A percentile compares a stretch with the other conserved stretches of the same genome.
phyloP scores from a whole-genome alignment of 202 grass and related monocot species.

The Zizania palustris region DNA sequence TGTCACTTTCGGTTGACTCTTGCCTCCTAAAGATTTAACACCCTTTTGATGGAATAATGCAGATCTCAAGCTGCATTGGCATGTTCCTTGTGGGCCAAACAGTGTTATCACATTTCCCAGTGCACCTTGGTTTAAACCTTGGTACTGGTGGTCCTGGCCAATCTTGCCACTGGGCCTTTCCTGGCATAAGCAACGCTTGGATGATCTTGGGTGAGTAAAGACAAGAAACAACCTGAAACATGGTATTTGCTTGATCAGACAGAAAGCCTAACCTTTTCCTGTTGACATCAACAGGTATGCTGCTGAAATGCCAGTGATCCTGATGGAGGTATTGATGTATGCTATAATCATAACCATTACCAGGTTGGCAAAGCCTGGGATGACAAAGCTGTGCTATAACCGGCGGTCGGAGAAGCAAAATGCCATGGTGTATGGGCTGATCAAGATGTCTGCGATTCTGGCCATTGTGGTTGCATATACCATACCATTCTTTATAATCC shows the following conservation, averaged over 20 bases:
- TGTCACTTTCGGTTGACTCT: background rate
- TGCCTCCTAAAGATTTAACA: conserved; percentile 26
- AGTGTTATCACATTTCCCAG: conserved; percentile 96
- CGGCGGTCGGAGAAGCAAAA: conserved; percentile 71
- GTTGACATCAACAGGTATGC: conserved; percentile 60
- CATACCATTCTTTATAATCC: conserved; percentile 87
- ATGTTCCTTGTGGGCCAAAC: conserved; percentile 92
- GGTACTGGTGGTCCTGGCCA: conserved; percentile 99
- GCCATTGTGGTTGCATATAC: conserved; percentile 66
- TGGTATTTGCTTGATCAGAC: background rate
- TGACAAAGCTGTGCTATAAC: conserved; percentile 71
- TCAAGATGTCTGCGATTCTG: conserved; percentile 63
- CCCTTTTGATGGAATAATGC: conserved; percentile 37
- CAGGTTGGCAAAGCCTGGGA: conserved; percentile 64
- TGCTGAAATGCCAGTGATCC: conserved; percentile 68
- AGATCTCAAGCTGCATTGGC: conserved; percentile 93
- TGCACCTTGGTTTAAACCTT: conserved; percentile 93
- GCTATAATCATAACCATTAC: conserved; percentile 54
- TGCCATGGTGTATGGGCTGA: conserved; percentile 54
- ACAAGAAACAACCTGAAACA: conserved; percentile 17
- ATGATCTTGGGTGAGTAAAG: conserved; percentile 75
- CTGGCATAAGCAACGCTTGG: conserved; percentile 87
- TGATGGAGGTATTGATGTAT: conserved; percentile 72
- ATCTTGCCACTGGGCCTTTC: conserved; percentile 80
- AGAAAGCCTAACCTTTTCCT: conserved; percentile 33